A percentile compares a stretch with the other conserved stretches of the same genome.
Evolutionary conservation across 2,329 filamentous ascomycete genomes (phyloP).

Genomic region (Aureobasidium pullulans): DNA sequence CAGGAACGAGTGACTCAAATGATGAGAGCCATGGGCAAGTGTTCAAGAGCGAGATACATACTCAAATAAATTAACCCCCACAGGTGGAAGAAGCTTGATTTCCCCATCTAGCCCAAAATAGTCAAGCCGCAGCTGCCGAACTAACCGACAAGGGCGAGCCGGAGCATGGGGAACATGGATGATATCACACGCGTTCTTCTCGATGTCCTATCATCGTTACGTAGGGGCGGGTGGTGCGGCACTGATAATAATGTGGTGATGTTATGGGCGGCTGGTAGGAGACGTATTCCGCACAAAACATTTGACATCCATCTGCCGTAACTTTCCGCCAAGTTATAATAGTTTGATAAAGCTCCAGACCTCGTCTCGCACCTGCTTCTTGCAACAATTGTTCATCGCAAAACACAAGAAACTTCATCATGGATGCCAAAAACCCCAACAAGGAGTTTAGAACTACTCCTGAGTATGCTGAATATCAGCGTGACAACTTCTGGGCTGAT

Average conservation of each 20-base stretch:
- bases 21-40: not conserved
- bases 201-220: not conserved
- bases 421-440: slow-evolving; percentile 48
- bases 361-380: not conserved
- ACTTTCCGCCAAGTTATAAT: not conserved
- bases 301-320: not conserved
- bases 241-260: not conserved
- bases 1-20: too few relatives aligned
- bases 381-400: not conserved
- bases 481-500: slow-evolving; percentile 46
- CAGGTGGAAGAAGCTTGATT: not conserved
- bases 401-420: slow-evolving; percentile 14
- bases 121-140: not conserved
- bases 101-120: not conserved
- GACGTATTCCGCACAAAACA: not conserved
- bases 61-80: not conserved
- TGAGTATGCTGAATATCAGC: slow-evolving; percentile 49
- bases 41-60: not conserved
- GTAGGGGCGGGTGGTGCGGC: not conserved
- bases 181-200: not conserved
- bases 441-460: slow-evolving; percentile 43
- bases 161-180: not conserved
- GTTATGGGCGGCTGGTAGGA: not conserved
- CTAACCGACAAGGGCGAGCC: not conserved
- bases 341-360: not conserved